Base-by-base conservation (phyloP, 768 basidiomycete genomes). In the Boletus pseudopeckii region DNA sequence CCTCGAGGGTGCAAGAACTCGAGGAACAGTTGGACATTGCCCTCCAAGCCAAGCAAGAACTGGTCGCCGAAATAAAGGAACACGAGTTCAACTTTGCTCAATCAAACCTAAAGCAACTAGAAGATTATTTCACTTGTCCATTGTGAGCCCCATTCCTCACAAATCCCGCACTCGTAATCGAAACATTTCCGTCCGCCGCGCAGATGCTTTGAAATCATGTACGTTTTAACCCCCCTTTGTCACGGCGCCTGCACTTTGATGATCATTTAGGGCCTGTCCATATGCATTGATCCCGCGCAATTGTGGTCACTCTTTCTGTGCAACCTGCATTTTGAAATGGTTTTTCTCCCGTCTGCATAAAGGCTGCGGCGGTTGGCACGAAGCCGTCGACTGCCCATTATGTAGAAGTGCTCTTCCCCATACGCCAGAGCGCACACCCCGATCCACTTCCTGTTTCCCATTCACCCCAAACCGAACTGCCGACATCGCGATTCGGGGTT, bases 271-370 rank as follows among this genome's bases (percentile, higher is more conserved):
- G 56, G 81, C 84, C 2, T 76, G 76, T 56, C 86, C 86, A 8
- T 83, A 83, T 62, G 70, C 72, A 32, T 69, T 86, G 39, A 78
- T 74, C 52, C 79, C 82, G 17, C 73, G 72, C 14, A 70, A 72
- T 38, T 88, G 86, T 56, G 86, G 86, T 10, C 86, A 88, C 62
- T 79, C 84, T 5, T 88, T 84, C 62, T 87, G 84, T 63, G 80
- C 81, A 30, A 70, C 82, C 45, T 86, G 84, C 68, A 82, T 85
- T 55, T 67, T 87, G 30, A 81, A 80, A 62, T 85, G 84, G 82
- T 81, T 82, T 69, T 86, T 86, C 72, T 82, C 84, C 61, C 80
- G 80, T 45, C 69, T 86, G 28, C 85, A 87, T 68, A 73, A 72
- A 44, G 74, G 72, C 1, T 87, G 86, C 63, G 84, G 84, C 28